These are phyloP conservation scores for Reticulascus tulasneorum DNA, from an alignment of 2,329 filamentous ascomycete species.

Conservation along the genomic window DNA sequence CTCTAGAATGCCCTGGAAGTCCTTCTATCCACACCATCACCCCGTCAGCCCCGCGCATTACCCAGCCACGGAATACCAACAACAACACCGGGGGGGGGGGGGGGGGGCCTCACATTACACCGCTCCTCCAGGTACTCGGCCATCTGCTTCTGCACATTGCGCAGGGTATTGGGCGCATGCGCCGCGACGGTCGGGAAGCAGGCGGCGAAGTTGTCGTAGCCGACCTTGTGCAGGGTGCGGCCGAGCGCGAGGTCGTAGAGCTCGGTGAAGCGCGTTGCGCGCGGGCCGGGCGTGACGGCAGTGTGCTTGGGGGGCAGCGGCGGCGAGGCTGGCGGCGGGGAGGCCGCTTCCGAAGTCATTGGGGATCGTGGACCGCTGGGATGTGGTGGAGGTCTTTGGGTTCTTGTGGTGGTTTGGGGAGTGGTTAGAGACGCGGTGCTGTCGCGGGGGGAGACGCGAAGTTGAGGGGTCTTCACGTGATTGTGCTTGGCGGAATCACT, in stretches of 20 bases:
- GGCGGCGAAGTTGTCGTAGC: conserved; percentile 52
- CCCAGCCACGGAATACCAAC: not conserved
- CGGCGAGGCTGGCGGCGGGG: conserved; percentile 27
- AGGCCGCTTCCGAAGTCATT: too few relatives aligned
- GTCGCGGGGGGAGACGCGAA: too few relatives aligned
- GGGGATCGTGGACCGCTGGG: too few relatives aligned
- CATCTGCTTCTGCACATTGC: conserved; percentile 55
- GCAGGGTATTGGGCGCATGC: conserved; percentile 46
- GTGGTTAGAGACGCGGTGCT: too few relatives aligned
- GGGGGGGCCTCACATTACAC: conserved; percentile 38
- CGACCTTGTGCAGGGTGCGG: conserved; percentile 48
- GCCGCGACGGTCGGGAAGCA: conserved; percentile 60
- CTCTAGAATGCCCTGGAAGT: conserved; percentile 53
- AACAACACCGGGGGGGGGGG: not conserved
- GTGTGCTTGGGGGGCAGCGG: conserved; percentile 38
- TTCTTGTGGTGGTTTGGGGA: too few relatives aligned
- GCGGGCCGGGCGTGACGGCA: conserved; percentile 48
- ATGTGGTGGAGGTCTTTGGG: too few relatives aligned
- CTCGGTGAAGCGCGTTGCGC: conserved; percentile 50
- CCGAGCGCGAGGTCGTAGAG: conserved; percentile 49
- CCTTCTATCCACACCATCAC: conserved; percentile 30
- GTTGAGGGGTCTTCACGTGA: too few relatives aligned
- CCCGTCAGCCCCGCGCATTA: conserved; percentile 1
- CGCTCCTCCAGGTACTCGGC: conserved; percentile 50
- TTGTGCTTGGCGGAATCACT: too few relatives aligned